Conservation (phyloP, 225 moss, liverwort and hornwort genomes). For the Antitrichia curtipendula region DNA sequence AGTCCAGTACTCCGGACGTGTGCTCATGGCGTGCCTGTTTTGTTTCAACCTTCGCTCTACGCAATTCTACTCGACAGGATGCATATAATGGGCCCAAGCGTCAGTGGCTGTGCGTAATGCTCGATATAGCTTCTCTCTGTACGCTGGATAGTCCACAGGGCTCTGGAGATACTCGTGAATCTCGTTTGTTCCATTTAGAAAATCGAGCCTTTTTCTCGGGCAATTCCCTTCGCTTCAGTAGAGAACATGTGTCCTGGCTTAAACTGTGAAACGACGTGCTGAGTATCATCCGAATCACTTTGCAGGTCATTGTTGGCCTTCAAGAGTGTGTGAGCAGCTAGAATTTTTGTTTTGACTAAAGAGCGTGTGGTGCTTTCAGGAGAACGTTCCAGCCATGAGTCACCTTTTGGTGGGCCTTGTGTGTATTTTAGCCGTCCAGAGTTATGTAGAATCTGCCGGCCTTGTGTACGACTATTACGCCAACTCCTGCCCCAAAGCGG, state of each 20-base stretch:
- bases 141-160: background rate
- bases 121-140: background rate
- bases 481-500: background rate
- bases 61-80: background rate
- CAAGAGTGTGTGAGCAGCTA: background rate
- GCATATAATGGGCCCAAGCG: background rate
- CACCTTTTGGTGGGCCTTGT: background rate
- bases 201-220: background rate
- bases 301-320: background rate
- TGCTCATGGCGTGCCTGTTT: background rate
- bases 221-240: background rate
- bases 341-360: background rate
- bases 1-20: background rate
- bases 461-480: conserved; percentile 7
- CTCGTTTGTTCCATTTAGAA: background rate
- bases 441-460: background rate
- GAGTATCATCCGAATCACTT: background rate
- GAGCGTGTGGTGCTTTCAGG: background rate
- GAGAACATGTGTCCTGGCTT: background rate
- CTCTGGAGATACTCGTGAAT: background rate
- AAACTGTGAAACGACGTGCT: background rate
- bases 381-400: background rate
- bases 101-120: background rate
- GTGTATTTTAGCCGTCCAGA: background rate
- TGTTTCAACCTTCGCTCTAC: background rate